Evolutionary conservation across 805 yeast species (phyloP), one percentile per base, ranked within the genome.

Genomic region (Metschnikowia koreensis): DNA sequence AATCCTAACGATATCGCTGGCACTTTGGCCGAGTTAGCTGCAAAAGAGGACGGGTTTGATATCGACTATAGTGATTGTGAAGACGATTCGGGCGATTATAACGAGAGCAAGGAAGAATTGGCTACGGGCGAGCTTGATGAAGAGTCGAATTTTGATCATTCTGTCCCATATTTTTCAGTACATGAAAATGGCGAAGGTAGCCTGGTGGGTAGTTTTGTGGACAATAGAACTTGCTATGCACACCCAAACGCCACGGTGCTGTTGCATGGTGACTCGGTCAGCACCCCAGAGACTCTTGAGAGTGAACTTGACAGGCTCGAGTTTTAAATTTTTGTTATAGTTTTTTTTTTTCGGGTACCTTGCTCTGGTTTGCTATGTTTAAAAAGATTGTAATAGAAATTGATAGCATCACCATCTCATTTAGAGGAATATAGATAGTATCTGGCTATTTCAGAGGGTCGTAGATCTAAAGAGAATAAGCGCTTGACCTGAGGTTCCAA

Each of bases 211-310:
- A 55, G 56, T 9, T 58, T 58, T 37, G 55, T 64, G 37, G 78
- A 74, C 38, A 74, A 70, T 42, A 57, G 76, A 34, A 66, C 72
- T 34, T 71, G 75, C 56, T 74, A 59, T 53, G 77, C 79, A 3
- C 79, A 74, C 57, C 79, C 79, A 1, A 67, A 73, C 50, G 77
- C 78, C 28, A 68, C 63, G 40, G 66, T 74, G 6, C 59, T 51
- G 58, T 43, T 59, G 43, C 46, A 47, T 7, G 62, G 53, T 9
- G 59, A 54, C 26, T 43, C 55, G 8, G 16, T 46, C 13, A 38
- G 39, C 11, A 47, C 46, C 15, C 52, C 57, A 9, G 56, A 60
- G 39, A 54, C 48, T 22, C 29, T 36, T 7, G 53, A 45, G 40
- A 50, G 53, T 28, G 53, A 50, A 37, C 43, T 41, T n/a, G 53